phyloP scores from a whole-genome alignment of 345 rosid species.

The Moricandia moricandioides region DNA sequence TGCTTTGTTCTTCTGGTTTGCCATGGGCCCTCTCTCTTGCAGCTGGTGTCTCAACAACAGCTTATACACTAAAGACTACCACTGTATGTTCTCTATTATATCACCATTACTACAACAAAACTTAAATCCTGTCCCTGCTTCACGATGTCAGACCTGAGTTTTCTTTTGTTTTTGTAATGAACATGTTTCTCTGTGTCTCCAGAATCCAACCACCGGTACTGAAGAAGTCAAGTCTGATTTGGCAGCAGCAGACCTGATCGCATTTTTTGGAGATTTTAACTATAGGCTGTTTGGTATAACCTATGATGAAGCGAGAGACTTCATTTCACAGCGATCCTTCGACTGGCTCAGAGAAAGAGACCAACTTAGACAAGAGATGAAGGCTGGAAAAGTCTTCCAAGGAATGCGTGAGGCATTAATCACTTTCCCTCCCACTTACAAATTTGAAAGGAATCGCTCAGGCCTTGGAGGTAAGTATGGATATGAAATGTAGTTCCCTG shows the following conservation, averaged over 20 bases:
- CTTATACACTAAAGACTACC: conserved; percentile 52
- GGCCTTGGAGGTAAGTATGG: conserved; percentile 71
- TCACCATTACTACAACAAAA: not conserved
- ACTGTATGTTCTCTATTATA: conserved; percentile 52
- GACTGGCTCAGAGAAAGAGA: conserved; percentile 98
- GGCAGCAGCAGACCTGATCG: conserved; percentile 90
- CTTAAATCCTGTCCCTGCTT: too few relatives aligned
- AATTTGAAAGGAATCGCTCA: conserved; percentile 67
- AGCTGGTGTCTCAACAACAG: conserved; percentile 76
- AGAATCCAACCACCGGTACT: conserved; percentile 32
- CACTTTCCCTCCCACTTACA: conserved; percentile 94
- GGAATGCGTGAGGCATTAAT: conserved; percentile 96
- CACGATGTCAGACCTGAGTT: too few relatives aligned
- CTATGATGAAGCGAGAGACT: conserved; percentile 97
- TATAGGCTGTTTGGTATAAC: conserved; percentile 90
- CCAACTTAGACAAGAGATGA: conserved; percentile 94
- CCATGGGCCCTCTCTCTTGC: conserved; percentile 78
- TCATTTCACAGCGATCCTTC: conserved; percentile 88
- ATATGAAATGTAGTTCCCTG: too few relatives aligned
- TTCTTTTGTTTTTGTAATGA: conserved; percentile 23
- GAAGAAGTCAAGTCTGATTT: conserved; percentile 77
- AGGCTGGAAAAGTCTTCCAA: conserved; percentile 84
- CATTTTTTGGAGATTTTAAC: conserved; percentile 89
- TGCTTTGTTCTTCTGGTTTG: conserved; percentile 85
- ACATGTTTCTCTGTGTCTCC: conserved; percentile 13